Percentiles rank a stretch among this genome's conserved stretches.
These are phyloP conservation scores for Penicillium griseofulvum DNA, from an alignment of 2,329 filamentous ascomycete species.

Conservation along the genomic window DNA sequence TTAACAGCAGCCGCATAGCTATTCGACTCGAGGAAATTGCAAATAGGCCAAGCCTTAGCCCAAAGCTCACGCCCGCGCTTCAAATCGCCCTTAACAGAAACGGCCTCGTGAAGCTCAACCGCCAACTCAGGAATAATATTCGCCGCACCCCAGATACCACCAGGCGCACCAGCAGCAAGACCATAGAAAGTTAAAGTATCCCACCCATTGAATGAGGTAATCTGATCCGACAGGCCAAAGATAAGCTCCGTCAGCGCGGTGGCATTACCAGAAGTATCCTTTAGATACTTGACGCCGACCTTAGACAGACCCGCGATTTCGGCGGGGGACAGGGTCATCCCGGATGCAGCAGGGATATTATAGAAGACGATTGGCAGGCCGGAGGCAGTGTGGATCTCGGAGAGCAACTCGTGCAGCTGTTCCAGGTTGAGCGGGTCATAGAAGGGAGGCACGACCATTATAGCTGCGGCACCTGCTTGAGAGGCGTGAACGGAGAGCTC, in stretches of 20 bases:
- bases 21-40: slow-evolving; percentile 51
- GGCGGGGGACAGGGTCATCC: slow-evolving; percentile 42
- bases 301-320: slow-evolving; percentile 47
- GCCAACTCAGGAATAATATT: slow-evolving; percentile 53
- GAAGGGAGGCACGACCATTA: slow-evolving; percentile 53
- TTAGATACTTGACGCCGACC: slow-evolving; percentile 51
- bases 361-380: slow-evolving; percentile 51
- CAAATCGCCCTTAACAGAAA: slow-evolving; percentile 46
- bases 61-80: slow-evolving; percentile 48
- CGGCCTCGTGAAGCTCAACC: slow-evolving; percentile 48
- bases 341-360: slow-evolving; percentile 51
- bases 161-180: slow-evolving; percentile 50
- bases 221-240: slow-evolving; percentile 42
- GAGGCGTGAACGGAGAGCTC: slow-evolving; percentile 45
- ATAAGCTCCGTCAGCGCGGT: slow-evolving; percentile 52
- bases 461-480: slow-evolving; percentile 41
- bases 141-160: slow-evolving; percentile 52
- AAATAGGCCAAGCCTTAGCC: slow-evolving; percentile 51
- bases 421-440: slow-evolving; percentile 47
- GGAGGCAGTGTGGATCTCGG: slow-evolving; percentile 42
- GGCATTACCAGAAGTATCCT: slow-evolving; percentile 54
- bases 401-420: slow-evolving; percentile 42
- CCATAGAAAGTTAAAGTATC: slow-evolving; percentile 56
- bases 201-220: slow-evolving; percentile 55
- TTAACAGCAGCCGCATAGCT: slow-evolving; percentile 51